Conservation (phyloP, 495 filamentous ascomycete genomes). For the Hyaloscypha variabilis region DNA sequence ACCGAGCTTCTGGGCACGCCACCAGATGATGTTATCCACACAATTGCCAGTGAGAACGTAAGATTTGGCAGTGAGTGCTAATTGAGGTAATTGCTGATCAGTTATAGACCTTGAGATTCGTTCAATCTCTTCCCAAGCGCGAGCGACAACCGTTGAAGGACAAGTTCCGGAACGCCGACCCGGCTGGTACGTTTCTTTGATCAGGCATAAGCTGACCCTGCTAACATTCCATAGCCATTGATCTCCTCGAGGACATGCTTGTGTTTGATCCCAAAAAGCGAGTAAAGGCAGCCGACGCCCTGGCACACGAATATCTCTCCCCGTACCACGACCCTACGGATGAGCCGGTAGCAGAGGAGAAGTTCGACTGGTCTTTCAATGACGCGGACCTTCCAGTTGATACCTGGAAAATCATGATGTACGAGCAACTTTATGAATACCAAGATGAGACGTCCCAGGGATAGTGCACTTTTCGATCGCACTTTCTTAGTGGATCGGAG, state of each 20-base stretch:
- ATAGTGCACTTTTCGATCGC: conserved; percentile 22
- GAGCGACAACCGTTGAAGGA: conserved; percentile 86
- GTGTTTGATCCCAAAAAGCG: conserved; percentile 96
- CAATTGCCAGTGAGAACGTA: conserved; percentile 97
- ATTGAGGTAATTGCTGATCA: conserved; percentile 11
- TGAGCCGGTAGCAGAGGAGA: conserved; percentile 94
- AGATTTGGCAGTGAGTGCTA: conserved; percentile 13
- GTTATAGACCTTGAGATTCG: conserved; percentile 86
- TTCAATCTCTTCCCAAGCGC: conserved; percentile 95
- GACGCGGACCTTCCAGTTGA: conserved; percentile 97
- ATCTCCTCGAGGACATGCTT: conserved; percentile 94
- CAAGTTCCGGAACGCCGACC: conserved; percentile 96
- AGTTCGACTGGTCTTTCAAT: conserved; percentile 99
- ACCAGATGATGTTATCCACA: conserved; percentile 97
- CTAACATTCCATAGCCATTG: conserved; percentile 65
- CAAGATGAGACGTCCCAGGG: conserved; percentile 19
- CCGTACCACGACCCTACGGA: conserved; percentile 98
- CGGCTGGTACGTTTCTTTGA: conserved; percentile 63
- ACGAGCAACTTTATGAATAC: conserved; percentile 42
- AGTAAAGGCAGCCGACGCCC: conserved; percentile 79
- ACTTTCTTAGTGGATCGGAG: conserved; percentile 10
- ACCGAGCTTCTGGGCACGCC: conserved; percentile 98
- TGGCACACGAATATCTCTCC: conserved; percentile 90
- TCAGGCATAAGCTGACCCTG: background rate
- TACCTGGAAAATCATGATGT: conserved; percentile 99